Conservation (phyloP, 352 stramenopile genomes). For the Peronosclerospora sorghi region DNA sequence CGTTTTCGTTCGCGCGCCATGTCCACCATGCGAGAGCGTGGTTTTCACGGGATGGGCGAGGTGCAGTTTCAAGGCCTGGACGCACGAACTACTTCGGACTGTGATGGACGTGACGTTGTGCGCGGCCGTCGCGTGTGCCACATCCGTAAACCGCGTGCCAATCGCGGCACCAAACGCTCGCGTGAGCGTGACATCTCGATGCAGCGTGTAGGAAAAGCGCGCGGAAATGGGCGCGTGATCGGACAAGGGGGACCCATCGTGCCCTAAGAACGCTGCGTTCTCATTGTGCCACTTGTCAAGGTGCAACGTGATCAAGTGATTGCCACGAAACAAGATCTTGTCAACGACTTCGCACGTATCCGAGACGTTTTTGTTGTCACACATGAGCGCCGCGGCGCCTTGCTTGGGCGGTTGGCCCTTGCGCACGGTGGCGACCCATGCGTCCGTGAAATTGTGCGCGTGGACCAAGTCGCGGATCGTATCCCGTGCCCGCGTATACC, state of each 20-base stretch:
- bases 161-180: slow-evolving; percentile 24
- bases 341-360: slow-evolving; percentile 44
- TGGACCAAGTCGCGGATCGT: slow-evolving; percentile 25
- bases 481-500: slow-evolving; percentile 34
- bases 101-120: slow-evolving; percentile 17
- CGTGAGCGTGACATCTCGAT: slow-evolving; percentile 7
- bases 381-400: slow-evolving; percentile 28
- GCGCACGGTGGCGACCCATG: slow-evolving; percentile 32
- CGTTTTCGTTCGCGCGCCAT: slow-evolving; percentile 7
- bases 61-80: slow-evolving; percentile 7
- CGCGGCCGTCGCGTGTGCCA: slow-evolving; percentile 11
- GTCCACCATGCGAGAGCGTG: slow-evolving; percentile 13
- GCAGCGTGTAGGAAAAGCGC: slow-evolving; percentile 28
- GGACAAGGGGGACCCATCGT: slow-evolving; percentile 24
- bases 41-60: slow-evolving; percentile 7
- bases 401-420: slow-evolving; percentile 21
- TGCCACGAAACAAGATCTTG: slow-evolving; percentile 50
- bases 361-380: slow-evolving; percentile 17
- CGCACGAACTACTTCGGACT: slow-evolving; percentile 15
- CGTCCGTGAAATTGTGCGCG: slow-evolving; percentile 26
- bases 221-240: slow-evolving; percentile 41
- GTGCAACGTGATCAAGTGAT: slow-evolving; percentile 32
- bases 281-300: slow-evolving; percentile 36
- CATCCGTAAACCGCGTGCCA: slow-evolving; percentile 28
- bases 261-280: slow-evolving; percentile 26